Conservation (phyloP, 768 basidiomycete genomes). For the Strobilomyces dryophilus region DNA sequence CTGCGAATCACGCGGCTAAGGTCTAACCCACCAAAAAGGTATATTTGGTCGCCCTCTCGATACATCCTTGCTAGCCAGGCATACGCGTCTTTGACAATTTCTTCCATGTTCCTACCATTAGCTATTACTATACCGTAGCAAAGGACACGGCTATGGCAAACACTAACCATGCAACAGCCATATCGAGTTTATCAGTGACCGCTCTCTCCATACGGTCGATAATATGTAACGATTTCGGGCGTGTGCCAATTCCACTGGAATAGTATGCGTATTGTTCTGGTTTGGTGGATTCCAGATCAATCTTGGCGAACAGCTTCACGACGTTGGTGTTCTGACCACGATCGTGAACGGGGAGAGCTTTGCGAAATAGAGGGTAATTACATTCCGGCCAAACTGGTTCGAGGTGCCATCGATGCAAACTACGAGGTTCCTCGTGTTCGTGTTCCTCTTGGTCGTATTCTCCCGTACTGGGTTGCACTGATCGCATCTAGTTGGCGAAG, state of each 20-base stretch:
- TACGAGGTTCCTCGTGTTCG: neutral
- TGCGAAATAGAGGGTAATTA: neutral
- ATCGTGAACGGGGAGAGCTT: too few species aligned
- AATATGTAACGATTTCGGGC: conserved; percentile 23
- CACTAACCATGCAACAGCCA: conserved; percentile 35
- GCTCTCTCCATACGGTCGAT: conserved; percentile 13
- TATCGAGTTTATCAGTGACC: conserved; percentile 26
- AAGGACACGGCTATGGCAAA: too few species aligned
- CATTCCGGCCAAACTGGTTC: neutral
- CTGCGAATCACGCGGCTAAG: neutral
- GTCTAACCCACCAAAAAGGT: neutral
- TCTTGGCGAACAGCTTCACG: neutral
- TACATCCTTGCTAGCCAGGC: conserved; percentile 30
- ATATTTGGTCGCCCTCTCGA: conserved; percentile 22
- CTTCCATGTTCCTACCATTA: conserved; percentile 24
- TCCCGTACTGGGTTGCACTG: too few species aligned
- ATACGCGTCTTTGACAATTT: conserved; percentile 26
- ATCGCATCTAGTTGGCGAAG: too few species aligned
- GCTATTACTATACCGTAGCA: too few species aligned
- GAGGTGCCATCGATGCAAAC: neutral
- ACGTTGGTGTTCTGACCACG: neutral
- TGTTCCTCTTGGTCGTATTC: too few species aligned
- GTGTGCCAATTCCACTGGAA: conserved; percentile 37
- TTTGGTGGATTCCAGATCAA: too few species aligned
- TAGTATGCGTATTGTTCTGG: conserved; percentile 15